These are phyloP conservation scores for Cordia subcordata DNA, from an alignment of 257 asterid genomes.

Conservation along the genomic window DNA sequence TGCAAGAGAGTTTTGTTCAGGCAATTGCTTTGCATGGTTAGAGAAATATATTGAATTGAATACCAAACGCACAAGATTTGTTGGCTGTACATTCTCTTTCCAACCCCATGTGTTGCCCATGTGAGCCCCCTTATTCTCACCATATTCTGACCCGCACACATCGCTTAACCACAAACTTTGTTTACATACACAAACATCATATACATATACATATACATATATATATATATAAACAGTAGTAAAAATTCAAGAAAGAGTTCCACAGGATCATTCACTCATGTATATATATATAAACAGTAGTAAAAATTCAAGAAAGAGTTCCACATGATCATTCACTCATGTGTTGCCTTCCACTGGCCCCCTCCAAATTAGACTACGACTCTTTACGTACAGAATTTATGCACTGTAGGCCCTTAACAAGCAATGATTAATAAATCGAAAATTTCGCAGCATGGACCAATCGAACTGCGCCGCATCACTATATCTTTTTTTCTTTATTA, in stretches of 20 bases:
- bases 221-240: background rate
- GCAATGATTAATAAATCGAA: background rate
- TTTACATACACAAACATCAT: background rate
- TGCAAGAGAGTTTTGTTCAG: conserved; percentile 23
- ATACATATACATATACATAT: no score
- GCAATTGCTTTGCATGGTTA: conserved; percentile 8
- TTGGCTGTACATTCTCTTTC: conserved; percentile 13
- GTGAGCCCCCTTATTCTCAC: conserved; percentile 12
- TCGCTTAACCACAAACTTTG: background rate
- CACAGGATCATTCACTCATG: background rate
- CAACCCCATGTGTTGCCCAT: conserved; percentile 22
- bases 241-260: background rate
- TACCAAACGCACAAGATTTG: background rate
- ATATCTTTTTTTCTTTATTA: background rate
- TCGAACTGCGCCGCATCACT: background rate
- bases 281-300: background rate
- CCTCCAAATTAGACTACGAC: conserved; percentile 1
- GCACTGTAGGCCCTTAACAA: conserved; percentile 1
- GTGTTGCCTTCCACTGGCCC: background rate
- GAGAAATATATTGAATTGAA: no score
- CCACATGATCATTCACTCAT: background rate
- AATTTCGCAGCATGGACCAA: background rate
- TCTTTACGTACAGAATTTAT: conserved; percentile 1
- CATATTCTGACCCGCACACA: background rate
- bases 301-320: background rate